Evolutionary conservation across 139 green algal genomes (phyloP), one percentile per base, ranked within the genome.

Genomic region (Zygnema cylindricum): DNA sequence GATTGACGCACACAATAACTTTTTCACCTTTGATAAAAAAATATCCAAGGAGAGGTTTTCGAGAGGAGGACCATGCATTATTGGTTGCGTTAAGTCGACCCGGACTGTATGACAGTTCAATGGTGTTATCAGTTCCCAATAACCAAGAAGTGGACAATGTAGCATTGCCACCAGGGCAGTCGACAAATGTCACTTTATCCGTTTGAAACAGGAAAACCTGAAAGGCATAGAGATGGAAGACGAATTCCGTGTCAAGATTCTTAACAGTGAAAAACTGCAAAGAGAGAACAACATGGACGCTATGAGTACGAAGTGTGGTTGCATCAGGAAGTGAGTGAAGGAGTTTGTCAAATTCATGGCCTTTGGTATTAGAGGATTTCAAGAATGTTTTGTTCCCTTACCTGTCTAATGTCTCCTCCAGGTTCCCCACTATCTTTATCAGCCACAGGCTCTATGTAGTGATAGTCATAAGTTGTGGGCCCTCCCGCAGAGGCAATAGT

Each of bases 21-120:
- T 81, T 81, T 40, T 81, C 73, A 40, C 73, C 73, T 35, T 81
- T 43, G 73, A 81, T 81, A 21, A 81, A 40, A 43, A 81, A 81
- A 35, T 81, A 35, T 22, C 73, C 73, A 35, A 81, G 35, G 35
- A 81, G 73, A 22, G 73, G 73, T 22, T 81, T 81, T 21, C 73
- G 21, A 16, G 73, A 81, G 22, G 73, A 81, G 23, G 23, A 23
- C 21, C 16, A 81, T 35, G 73, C 73, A 16, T 21, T 21, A 40
- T 81, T 22, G 73, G 21, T 43, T 22, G 73, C 35, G 73, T 16
- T 21, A 22, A 81, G 73, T n/a, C n/a, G n/a, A n/a, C n/a, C n/a
- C n/a, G n/a, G n/a, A n/a, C n/a, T n/a, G n/a, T n/a, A n/a, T n/a
- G 73, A 21, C 73, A 21, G 73, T 81, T 40, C 22, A 81, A 23